Evolutionary conservation across 768 basidiomycete genomes (phyloP), one percentile per base, ranked within the genome.

Genomic region (Panellus pusillus): DNA sequence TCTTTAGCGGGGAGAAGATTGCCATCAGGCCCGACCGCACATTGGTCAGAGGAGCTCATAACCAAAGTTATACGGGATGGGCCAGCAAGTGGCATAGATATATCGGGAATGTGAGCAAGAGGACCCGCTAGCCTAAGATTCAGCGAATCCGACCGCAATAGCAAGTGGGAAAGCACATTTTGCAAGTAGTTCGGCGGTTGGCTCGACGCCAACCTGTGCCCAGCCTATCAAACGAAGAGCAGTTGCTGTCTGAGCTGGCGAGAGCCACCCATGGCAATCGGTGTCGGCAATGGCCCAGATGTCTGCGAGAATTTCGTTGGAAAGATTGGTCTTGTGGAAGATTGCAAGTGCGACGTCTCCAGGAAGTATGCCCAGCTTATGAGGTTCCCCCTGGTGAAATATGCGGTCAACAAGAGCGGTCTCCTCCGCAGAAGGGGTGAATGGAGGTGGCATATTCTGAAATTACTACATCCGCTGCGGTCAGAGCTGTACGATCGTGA

Each of bases 261-360:
- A 24, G 17, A 83, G 70, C 58, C 73, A 77, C 0, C 80, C 79
- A 42, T 72, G 76, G 63, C 81, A 78, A 9, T 81, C 76, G 9
- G 73, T 72, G 65, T 83, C 82, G 9, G 79, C 76, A 37, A 83
- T 65, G 6, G 74, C 72, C 82, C 81, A 85, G 45, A 85, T 73
- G 55, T 79, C 74, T 0, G 4, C 31, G 17, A 11, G 20, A 35
- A 69, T 69, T 29, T 71, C 65, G 17, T 73, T 72, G 4, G 80
- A 70, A 9, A 84, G 72, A 41, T 70, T 68, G 1, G 81, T 76
- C 29, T 74, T 71, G 18, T 69, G 65, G 61, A 84, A 75, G 66
- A 83, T 73, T 19, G 76, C 73, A 28, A 80, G 73, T 42, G 81
- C 81, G 15, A 71, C 70, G 42, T 79, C 75, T 24, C 80, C 79